Conservation (phyloP, 768 basidiomycete genomes). For the Leccinum ochraceum region DNA sequence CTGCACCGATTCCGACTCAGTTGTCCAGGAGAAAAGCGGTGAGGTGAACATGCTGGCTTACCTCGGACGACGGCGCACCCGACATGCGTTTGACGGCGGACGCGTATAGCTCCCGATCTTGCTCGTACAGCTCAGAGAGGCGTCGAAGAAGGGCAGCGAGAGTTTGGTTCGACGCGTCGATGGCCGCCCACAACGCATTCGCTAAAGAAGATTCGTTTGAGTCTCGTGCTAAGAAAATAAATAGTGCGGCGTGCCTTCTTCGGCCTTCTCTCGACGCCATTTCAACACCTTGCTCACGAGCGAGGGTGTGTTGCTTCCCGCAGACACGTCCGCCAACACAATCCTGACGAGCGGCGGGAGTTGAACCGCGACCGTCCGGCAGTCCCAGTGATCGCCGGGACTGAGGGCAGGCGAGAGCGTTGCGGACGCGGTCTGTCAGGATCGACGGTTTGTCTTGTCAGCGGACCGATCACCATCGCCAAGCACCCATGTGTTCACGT, state of each 20-base stretch:
- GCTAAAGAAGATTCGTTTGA: constrained; percentile 40
- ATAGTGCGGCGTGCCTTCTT: constrained; percentile 44
- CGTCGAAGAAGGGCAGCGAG: constrained; percentile 53
- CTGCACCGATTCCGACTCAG: constrained; percentile 32
- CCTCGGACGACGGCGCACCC: constrained; percentile 49
- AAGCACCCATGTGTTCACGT: not conserved
- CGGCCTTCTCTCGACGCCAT: constrained; percentile 73
- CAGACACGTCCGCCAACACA: constrained; percentile 93
- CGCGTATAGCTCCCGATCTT: constrained; percentile 51
- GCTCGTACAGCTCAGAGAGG: constrained; percentile 50
- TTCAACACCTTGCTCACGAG: constrained; percentile 88
- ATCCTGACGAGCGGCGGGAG: constrained; percentile 84
- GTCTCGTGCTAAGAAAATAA: not conserved
- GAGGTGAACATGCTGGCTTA: constrained; percentile 40
- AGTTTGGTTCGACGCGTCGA: constrained; percentile 62
- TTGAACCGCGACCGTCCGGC: constrained; percentile 63
- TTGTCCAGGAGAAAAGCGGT: not conserved
- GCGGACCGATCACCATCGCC: not conserved
- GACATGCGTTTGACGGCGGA: constrained; percentile 64
- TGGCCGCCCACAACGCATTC: constrained; percentile 59
- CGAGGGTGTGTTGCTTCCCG: constrained; percentile 94
- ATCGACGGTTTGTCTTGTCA: constrained; percentile 1
- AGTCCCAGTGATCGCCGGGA: constrained; percentile 68
- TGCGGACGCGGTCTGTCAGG: constrained; percentile 15
- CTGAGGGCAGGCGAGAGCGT: constrained; percentile 49